Evolutionary conservation across 495 filamentous ascomycete genomes (phyloP).

Genomic region (Penicillium simplicissimum): DNA sequence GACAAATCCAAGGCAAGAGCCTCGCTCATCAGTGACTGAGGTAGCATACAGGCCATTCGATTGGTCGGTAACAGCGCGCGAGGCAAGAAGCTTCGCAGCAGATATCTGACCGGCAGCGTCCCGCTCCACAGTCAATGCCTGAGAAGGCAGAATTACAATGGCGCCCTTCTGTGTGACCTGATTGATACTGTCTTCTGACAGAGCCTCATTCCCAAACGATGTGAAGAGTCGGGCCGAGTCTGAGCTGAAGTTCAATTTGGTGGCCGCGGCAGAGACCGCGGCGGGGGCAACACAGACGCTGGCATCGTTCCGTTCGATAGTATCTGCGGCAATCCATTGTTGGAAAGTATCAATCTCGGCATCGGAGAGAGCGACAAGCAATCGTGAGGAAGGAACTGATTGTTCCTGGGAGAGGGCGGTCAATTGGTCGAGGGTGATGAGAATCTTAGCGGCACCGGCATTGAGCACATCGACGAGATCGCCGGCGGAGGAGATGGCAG

Average conservation of each 20-base stretch:
- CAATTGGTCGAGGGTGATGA: slow-evolving; percentile 71
- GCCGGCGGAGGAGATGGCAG: slow-evolving; percentile 61
- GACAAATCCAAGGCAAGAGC: slow-evolving; percentile 80
- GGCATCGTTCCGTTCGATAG: slow-evolving; percentile 51
- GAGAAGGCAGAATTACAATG: slow-evolving; percentile 76
- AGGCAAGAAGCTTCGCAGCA: slow-evolving; percentile 68
- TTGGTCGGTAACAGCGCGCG: slow-evolving; percentile 73
- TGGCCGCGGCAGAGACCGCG: slow-evolving; percentile 50
- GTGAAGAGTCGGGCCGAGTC: slow-evolving; percentile 42
- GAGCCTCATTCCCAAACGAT: slow-evolving; percentile 31
- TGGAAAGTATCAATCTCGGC: slow-evolving; percentile 38
- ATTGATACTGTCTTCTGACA: slow-evolving; percentile 48
- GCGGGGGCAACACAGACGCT: slow-evolving; percentile 52
- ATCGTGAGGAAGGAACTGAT: slow-evolving; percentile 56
- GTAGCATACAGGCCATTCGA: slow-evolving; percentile 84
- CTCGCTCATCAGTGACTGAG: slow-evolving; percentile 85
- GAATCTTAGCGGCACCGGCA: slow-evolving; percentile 82
- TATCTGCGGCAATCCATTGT: slow-evolving; percentile 42
- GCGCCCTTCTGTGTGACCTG: slow-evolving; percentile 60
- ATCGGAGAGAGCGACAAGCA: slow-evolving; percentile 51
- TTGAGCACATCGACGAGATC: slow-evolving; percentile 82
- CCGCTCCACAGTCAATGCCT: slow-evolving; percentile 64
- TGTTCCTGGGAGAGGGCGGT: slow-evolving; percentile 51
- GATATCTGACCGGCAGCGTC: slow-evolving; percentile 58
- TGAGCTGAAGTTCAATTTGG: slow-evolving; percentile 41